phyloP scores from a whole-genome alignment of 805 yeast species.

The Candida schatavii region DNA sequence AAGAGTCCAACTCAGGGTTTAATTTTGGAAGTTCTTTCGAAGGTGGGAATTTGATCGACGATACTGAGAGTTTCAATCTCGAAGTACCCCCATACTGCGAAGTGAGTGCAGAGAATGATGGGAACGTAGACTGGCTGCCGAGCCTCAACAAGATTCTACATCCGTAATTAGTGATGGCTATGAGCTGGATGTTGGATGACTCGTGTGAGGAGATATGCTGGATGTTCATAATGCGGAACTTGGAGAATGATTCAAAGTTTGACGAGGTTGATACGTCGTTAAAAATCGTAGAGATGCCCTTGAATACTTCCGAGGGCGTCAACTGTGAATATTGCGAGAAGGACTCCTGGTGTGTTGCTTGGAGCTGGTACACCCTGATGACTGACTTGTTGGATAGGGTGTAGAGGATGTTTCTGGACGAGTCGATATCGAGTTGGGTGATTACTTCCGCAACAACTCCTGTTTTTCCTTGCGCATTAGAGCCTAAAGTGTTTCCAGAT shows the following conservation, averaged over 20 bases:
- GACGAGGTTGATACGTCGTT: conserved; percentile 45
- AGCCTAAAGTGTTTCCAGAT: conserved; percentile 6
- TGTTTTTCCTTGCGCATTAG: conserved; percentile 10
- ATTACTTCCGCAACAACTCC: conserved; percentile 50
- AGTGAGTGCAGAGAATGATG: conserved; percentile 19
- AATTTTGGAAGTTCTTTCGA: conserved; percentile 42
- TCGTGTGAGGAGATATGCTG: conserved; percentile 61
- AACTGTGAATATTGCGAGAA: conserved; percentile 35
- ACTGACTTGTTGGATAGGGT: conserved; percentile 78
- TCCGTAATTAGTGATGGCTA: conserved; percentile 82
- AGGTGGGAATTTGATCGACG: conserved; percentile 66
- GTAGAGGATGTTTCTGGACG: conserved; percentile 72
- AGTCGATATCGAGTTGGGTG: conserved; percentile 68
- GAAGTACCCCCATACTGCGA: conserved; percentile 20
- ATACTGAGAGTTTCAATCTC: conserved; percentile 31
- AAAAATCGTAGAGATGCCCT: conserved; percentile 47
- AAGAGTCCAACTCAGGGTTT: conserved; percentile 41
- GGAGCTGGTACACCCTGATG: conserved; percentile 73
- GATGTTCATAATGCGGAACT: conserved; percentile 59
- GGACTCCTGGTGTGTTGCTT: conserved; percentile 32
- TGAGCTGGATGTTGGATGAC: conserved; percentile 64
- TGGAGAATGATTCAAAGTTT: conserved; percentile 46
- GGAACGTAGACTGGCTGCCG: conserved; percentile 33
- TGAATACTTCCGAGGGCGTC: conserved; percentile 45
- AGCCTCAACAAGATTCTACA: conserved; percentile 65